Conservation (phyloP, 768 basidiomycete species). For the Pleurotus eryngii region DNA sequence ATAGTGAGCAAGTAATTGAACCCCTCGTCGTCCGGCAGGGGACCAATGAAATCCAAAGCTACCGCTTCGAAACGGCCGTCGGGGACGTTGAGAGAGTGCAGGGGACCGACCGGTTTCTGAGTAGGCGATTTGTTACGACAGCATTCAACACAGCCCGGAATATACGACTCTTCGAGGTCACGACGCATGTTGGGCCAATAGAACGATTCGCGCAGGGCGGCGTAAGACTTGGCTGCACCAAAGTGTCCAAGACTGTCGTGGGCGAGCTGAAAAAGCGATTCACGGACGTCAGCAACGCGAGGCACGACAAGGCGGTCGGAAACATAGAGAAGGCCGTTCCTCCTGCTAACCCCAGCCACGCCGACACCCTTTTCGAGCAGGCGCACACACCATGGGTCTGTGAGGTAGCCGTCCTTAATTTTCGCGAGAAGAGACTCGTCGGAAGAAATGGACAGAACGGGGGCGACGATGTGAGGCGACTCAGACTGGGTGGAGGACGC, state of each 20-base stretch:
- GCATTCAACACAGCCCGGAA: constrained; percentile 10
- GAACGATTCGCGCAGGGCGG: constrained; percentile 7
- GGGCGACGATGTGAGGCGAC: constrained; percentile 18
- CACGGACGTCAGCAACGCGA: constrained; percentile 16
- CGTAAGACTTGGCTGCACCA: constrained; percentile 17
- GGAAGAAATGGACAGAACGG: constrained; percentile 13
- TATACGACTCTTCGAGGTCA: constrained; percentile 8
- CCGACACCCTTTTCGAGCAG: constrained; percentile 12
- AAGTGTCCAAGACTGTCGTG: constrained; percentile 18
- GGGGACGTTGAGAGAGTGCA: constrained; percentile 21
- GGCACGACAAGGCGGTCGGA: constrained; percentile 11
- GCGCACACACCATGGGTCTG: background rate
- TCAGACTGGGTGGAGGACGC: constrained; percentile 13
- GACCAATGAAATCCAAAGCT: constrained; percentile 28
- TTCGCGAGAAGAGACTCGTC: background rate
- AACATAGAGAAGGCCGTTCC: constrained; percentile 20
- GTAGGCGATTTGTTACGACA: constrained; percentile 26
- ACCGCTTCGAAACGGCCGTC: constrained; percentile 18
- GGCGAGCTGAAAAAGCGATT: constrained; percentile 8
- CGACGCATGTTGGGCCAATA: background rate
- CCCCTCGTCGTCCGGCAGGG: constrained; percentile 21
- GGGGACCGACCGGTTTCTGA: constrained; percentile 20
- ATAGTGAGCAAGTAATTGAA: constrained; percentile 23
- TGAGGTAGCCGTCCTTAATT: background rate
- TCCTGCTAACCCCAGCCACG: constrained; percentile 18